These are phyloP conservation scores for Fraxinus sp. DNA, from an alignment of 305 asterid species.

Conservation along the genomic window DNA sequence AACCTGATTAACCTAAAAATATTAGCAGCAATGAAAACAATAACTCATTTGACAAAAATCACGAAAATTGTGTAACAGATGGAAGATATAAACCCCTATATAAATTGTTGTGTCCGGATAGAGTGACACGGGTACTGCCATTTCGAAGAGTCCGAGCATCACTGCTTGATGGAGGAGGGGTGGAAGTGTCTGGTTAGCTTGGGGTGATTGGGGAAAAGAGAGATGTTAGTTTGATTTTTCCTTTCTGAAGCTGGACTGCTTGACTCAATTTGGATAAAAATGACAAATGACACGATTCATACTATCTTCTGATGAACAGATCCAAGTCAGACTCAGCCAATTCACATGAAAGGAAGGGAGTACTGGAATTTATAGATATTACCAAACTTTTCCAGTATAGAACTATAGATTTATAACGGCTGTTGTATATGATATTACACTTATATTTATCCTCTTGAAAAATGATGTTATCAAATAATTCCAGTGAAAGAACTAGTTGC, in stretches of 20 bases:
- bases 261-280: neutral
- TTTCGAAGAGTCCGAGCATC: neutral
- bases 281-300: neutral
- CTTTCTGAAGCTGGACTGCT: neutral
- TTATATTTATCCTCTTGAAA: constrained; percentile 8
- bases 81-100: neutral
- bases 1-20: neutral
- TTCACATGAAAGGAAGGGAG: neutral
- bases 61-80: neutral
- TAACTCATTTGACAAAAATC: neutral
- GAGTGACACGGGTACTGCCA: neutral
- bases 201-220: neutral
- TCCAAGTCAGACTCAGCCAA: constrained; percentile 7
- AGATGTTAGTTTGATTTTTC: neutral
- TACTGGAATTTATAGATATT: constrained; percentile 15
- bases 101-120: neutral
- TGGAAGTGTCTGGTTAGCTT: neutral
- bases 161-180: neutral
- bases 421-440: constrained; percentile 4
- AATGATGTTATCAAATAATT: neutral
- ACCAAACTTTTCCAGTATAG: constrained; percentile 5
- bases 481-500: constrained; percentile 14
- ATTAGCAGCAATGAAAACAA: neutral
- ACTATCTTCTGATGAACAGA: neutral
- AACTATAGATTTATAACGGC: neutral